Evolutionary conservation across 164 flowering plant species (phyloP), one percentile per base, ranked within the genome.

Genomic region (Magnolia officinalis): DNA sequence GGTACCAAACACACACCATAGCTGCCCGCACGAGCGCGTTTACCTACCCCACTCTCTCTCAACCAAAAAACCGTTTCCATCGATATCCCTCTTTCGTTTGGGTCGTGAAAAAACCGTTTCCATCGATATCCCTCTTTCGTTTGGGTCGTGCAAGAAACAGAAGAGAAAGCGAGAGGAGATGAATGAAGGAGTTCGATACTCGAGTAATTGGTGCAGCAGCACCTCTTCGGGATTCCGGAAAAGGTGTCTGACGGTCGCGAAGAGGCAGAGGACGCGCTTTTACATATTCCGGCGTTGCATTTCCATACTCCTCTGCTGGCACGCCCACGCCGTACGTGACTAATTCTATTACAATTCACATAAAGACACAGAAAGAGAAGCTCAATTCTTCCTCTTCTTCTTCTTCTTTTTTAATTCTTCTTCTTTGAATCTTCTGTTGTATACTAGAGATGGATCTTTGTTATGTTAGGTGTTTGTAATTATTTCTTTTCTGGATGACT

Each of bases 251-350:
- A 20, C 66, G 63, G 78, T 91, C 83, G 82, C 70, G 58, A 93
- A 90, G 83, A 94, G 88, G 77, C 96, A 90, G 66, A 89, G 82
- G 78, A 88, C 98, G 4, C 80, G 93, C 58, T 80, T 88, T 65
- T 89, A 91, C 82, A 91, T 93, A 67, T 81, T 93, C 16, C 77
- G 89, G 8, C 93, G 96, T 0, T 93, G 98, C 76, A 76, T 91
- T 64, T 74, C 87, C 75, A 90, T 91, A 90, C 93, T 93, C 66
- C 76, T 93, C 10, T 93, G 98, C 69, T 93, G 94, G 96, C 88
- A 85, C 71, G 84, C 86, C 75, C 86, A 89, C 72, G 61, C 84
- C 18, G 16, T 83, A 0, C 45, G 80, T 0, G 92, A 88, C 76
- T 87, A 49, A 67, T 20, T 1, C 11, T 4, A 20, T 8, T 2